These are phyloP conservation scores for Fusarium sp. DNA, from an alignment of 2,329 filamentous ascomycete species.

Conservation along the genomic window DNA sequence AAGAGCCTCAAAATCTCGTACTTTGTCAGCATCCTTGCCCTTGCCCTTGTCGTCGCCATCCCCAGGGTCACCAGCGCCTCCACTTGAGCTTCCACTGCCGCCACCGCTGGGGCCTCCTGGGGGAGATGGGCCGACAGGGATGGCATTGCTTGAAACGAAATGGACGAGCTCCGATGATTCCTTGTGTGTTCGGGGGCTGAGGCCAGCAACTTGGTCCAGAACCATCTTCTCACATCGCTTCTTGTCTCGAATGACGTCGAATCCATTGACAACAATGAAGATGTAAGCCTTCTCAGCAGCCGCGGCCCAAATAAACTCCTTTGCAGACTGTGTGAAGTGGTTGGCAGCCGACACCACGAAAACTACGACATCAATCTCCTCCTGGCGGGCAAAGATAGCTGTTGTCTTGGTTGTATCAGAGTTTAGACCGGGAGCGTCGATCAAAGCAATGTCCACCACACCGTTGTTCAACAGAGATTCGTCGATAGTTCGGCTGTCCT, in stretches of 20 bases:
- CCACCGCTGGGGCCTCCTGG: slow-evolving; percentile 66
- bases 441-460: slow-evolving; percentile 96
- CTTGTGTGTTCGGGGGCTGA: slow-evolving; percentile 95
- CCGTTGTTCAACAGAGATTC: slow-evolving; percentile 97
- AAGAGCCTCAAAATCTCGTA: slow-evolving; percentile 88
- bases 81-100: slow-evolving; percentile 64
- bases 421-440: slow-evolving; percentile 95
- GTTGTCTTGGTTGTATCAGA: slow-evolving; percentile 97
- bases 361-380: slow-evolving; percentile 98
- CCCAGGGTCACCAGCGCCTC: slow-evolving; percentile 66
- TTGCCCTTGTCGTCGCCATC: slow-evolving; percentile 75
- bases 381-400: slow-evolving; percentile 94
- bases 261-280: slow-evolving; percentile 98
- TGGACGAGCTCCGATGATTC: slow-evolving; percentile 93
- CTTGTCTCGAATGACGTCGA: slow-evolving; percentile 93
- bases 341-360: slow-evolving; percentile 98
- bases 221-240: slow-evolving; percentile 92
- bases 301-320: slow-evolving; percentile 95
- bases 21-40: slow-evolving; percentile 87
- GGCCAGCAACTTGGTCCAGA: slow-evolving; percentile 83
- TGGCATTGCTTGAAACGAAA: slow-evolving; percentile 96
- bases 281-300: slow-evolving; percentile 98
- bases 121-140: slow-evolving; percentile 75
- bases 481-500: slow-evolving; percentile 87
- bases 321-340: slow-evolving; percentile 97